A percentile compares a stretch with the other conserved stretches of the same genome.
These are phyloP conservation scores for Anthostomella pinea DNA, from an alignment of 2,329 filamentous ascomycete species.

Conservation along the genomic window DNA sequence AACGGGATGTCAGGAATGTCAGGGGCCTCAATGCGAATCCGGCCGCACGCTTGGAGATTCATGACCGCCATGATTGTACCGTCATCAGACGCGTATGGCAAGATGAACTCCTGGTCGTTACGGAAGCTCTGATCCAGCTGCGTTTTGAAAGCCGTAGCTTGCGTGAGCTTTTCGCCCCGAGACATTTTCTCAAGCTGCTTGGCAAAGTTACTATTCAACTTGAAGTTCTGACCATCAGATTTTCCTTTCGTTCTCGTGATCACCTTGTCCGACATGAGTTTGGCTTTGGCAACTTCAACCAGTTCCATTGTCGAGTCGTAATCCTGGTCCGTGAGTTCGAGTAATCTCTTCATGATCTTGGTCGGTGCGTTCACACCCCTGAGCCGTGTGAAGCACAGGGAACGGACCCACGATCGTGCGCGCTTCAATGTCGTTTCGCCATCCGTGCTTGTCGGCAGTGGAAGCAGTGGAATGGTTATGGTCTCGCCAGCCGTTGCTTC, in stretches of 20 bases:
- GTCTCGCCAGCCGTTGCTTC: constrained; percentile 51
- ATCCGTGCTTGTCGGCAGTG: constrained; percentile 13
- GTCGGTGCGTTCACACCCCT: constrained; percentile 36
- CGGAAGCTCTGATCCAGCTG: constrained; percentile 56
- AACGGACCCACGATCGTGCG: constrained; percentile 58
- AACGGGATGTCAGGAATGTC: constrained; percentile 63
- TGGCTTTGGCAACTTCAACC: constrained; percentile 39
- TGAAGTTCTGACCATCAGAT: constrained; percentile 64
- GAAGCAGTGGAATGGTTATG: constrained; percentile 36
- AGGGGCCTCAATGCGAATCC: constrained; percentile 50
- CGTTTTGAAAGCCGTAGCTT: constrained; percentile 59
- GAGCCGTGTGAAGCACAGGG: constrained; percentile 52
- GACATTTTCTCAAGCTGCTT: constrained; percentile 55
- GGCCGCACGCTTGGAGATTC: constrained; percentile 60
- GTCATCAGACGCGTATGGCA: constrained; percentile 50
- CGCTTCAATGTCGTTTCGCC: constrained; percentile 37
- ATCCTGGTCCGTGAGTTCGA: constrained; percentile 16
- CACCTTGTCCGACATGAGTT: constrained; percentile 44
- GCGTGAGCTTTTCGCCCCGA: constrained; percentile 51
- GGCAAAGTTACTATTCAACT: constrained; percentile 58
- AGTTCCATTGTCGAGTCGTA: constrained; percentile 44
- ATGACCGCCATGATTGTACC: constrained; percentile 65
- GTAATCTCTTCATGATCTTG: constrained; percentile 45
- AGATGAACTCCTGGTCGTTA: constrained; percentile 21
- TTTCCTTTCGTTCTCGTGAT: constrained; percentile 46